phyloP scores from a whole-genome alignment of 2,329 filamentous ascomycete species.

The Tolypocladium inflatum region DNA sequence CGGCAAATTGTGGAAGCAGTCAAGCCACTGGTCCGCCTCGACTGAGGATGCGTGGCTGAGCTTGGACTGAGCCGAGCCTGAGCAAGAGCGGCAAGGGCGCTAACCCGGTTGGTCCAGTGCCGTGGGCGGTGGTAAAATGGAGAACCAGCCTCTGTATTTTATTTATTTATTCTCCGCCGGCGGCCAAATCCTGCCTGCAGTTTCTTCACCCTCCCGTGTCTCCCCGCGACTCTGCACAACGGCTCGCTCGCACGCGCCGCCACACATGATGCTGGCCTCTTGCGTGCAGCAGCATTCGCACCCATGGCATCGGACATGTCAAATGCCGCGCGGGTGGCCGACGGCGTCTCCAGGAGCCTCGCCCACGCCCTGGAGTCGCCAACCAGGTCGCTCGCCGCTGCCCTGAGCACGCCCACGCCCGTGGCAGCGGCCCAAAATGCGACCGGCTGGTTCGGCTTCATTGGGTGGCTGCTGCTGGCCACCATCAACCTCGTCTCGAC shows the following conservation, averaged over 20 bases:
- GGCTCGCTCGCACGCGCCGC: slow-evolving; percentile 6
- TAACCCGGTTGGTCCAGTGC: background rate
- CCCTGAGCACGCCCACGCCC: slow-evolving; percentile 24
- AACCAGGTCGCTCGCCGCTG: slow-evolving; percentile 22
- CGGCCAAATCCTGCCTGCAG: background rate
- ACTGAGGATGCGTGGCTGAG: no score
- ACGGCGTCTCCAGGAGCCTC: slow-evolving; percentile 22
- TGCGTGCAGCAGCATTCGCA: slow-evolving; percentile 18
- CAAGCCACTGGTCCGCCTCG: no score
- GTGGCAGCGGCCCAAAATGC: slow-evolving; percentile 27
- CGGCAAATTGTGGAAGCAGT: no score
- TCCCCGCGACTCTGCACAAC: background rate
- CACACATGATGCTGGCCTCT: slow-evolving; percentile 26
- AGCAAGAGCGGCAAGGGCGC: no score
- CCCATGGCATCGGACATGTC: slow-evolving; percentile 32
- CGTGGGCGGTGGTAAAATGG: no score
- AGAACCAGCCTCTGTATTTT: background rate
- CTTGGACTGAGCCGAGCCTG: background rate
- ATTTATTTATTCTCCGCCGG: background rate
- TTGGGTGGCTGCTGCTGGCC: slow-evolving; percentile 45
- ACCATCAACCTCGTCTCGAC: slow-evolving; percentile 46
- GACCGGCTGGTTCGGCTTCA: slow-evolving; percentile 47
- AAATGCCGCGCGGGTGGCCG: slow-evolving; percentile 24
- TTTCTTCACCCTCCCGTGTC: background rate
- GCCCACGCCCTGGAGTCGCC: slow-evolving; percentile 20